Conservation (phyloP, 2,329 filamentous ascomycete species). For the Cladosporium sp. region DNA sequence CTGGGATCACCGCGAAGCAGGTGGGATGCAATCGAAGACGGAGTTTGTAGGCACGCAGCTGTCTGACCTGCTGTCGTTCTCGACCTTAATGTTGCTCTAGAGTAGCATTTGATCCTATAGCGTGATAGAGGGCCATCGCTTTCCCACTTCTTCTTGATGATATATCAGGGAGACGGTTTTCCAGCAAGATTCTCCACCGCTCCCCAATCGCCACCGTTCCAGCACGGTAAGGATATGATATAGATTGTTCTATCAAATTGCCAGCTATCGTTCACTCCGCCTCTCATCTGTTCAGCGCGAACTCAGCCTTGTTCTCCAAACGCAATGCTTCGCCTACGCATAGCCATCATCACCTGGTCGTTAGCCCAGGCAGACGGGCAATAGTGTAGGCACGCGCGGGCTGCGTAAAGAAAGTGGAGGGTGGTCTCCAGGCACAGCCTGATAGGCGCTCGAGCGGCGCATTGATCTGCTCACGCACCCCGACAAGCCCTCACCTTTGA, state of each 20-base stretch:
- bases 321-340: background rate
- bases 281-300: background rate
- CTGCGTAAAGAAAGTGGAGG: background rate
- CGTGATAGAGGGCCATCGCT: background rate
- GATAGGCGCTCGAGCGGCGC: background rate
- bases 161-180: background rate
- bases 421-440: too few species aligned
- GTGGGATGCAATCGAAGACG: background rate
- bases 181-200: background rate
- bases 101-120: background rate
- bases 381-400: background rate
- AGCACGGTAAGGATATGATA: background rate
- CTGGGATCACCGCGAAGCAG: background rate
- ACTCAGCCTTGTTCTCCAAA: background rate
- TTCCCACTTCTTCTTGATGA: background rate
- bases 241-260: background rate
- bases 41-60: background rate
- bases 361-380: background rate
- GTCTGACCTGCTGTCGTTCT: background rate
- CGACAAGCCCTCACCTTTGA: background rate
- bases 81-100: background rate
- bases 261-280: background rate
- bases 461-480: background rate
- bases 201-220: background rate
- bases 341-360: background rate